A percentile compares a stretch with the other conserved stretches of the same genome.
Conservation (phyloP, 176 grass and related monocot genomes). For the Themeda triandra region DNA sequence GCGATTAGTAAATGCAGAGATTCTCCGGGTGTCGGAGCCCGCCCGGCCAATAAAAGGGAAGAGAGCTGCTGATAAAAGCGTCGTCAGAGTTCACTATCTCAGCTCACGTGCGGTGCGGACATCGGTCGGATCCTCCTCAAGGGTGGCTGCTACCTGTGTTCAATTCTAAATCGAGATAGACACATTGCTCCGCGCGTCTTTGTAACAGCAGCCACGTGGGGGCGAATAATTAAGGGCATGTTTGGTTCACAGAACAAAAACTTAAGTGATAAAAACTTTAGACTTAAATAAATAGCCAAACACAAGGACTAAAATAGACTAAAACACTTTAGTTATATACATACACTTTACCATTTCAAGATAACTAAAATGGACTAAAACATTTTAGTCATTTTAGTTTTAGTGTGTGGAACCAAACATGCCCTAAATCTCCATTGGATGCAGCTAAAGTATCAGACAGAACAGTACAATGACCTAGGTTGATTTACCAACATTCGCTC, state of each 20-base stretch:
- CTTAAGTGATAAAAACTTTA: too few relatives aligned
- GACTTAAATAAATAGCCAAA: too few relatives aligned
- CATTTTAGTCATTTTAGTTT: too few relatives aligned
- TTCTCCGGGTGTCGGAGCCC: background rate
- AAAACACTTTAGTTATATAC: too few relatives aligned
- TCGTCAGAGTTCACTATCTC: background rate
- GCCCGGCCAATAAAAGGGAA: background rate
- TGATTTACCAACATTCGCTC: background rate
- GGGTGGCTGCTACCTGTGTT: background rate
- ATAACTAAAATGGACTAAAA: too few relatives aligned
- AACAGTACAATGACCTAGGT: background rate
- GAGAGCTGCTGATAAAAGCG: background rate
- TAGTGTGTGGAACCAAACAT: too few relatives aligned
- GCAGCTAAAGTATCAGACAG: background rate
- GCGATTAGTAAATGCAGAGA: background rate
- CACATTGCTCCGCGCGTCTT: too few relatives aligned
- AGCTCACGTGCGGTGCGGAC: background rate
- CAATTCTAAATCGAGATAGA: background rate
- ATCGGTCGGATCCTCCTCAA: background rate
- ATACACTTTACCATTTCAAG: too few relatives aligned
- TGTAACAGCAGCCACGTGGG: too few relatives aligned
- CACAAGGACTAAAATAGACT: too few relatives aligned
- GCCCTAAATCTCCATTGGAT: background rate
- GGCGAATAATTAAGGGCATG: too few relatives aligned
- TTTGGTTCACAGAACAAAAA: too few relatives aligned